Base-by-base conservation (phyloP, 192 early-diverging fungal species). In the Allomyces macrogynus region DNA sequence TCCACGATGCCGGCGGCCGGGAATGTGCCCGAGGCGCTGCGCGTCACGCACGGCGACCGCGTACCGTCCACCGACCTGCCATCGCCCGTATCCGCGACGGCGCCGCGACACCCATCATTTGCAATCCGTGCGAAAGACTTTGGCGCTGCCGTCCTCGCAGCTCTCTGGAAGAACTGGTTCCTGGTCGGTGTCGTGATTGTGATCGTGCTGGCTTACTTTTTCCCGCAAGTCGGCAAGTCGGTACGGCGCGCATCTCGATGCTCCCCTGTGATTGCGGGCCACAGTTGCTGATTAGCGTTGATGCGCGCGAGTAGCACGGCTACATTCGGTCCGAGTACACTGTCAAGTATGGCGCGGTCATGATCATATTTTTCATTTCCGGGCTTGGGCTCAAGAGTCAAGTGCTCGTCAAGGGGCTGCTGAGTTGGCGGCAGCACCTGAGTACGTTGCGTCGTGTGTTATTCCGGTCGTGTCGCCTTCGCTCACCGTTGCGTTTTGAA, bases 331-430 rank as follows among this genome's bases (percentile, higher is more conserved):
- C 80, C 16, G 83, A 88, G 68, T 85, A 81, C 72, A 74, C 81
- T 8, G 81, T 88, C 66, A 81, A 80, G 57, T 88, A 82, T 70
- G 84, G 76, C 66, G 75, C 71, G 16, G 82, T 82, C 20, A 71
- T 76, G 62, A 25, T 81, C 20, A 82, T 86, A 26, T 86, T 86
- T 72, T 71, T 86, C 61, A 66, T 86, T 18, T 82, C 83, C 0
- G 85, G 85, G 4, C 69, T 86, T 9, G 76, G 76, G 3, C 67
- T 86, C 64, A 84, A 86, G 65, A 76, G 80, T 12, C 70, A 71
- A 61, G 81, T 80, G 40, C 72, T 86, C 20, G 57, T 78, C 24
- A 43, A 74, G 61, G 78, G 78, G 0, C 67, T 83, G 22, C 54
- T 79, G 26, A 68, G 73, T 42, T 86, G 83, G 69, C 74, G 80